Base-by-base conservation (phyloP, 2,329 filamentous ascomycete species). In the Anthostomella pinea region DNA sequence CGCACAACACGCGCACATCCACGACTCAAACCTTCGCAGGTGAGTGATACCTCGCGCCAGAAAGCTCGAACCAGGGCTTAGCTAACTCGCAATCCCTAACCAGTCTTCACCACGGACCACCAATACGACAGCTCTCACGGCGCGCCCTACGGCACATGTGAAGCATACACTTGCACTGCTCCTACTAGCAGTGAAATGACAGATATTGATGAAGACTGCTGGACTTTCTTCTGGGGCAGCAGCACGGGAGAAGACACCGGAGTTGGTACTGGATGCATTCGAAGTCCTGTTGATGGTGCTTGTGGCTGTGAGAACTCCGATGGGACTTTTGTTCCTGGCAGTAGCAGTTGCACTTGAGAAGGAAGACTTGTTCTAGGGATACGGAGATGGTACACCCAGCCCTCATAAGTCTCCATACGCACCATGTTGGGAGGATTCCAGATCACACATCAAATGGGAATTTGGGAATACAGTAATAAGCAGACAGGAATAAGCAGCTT, bases 131-230 rank as follows among this genome's bases (percentile, higher is more conserved):
- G 40, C 15, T 49, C 49, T 41, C 36, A 70, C 39, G 70, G 70
- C 16, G 63, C 60, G 3, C 69, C 69, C 2, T 73, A 73, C 48
- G 70, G 69, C 2, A 72, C 67, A 4, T 73, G 66, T 52, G 53
- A 43, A 17, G 64, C 65, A 2, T 69, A 68, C 46, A 67, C 62
- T 2, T 68, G 64, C 48, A 46, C 54, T 7, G 45, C 58, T 5
- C 63, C 65, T 0, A 56, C 55, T 0, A 49, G 37, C 8, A 43
- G 48, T 3, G 50, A 58, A 6, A 43, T 67, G 46, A 53, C 49
- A 5, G 20, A 22, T 22, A 49, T 39, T 26, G 47, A 58, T 13
- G 48, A 48, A 1, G 64, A 66, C 41, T 66, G 52, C 46, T 69
- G 66, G 66, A 63, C 63, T 2, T 69, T 69, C 48, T 65, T 61